Evolutionary conservation across 2,329 filamentous ascomycete species (phyloP).

Genomic region (Didymellaceae sp.): DNA sequence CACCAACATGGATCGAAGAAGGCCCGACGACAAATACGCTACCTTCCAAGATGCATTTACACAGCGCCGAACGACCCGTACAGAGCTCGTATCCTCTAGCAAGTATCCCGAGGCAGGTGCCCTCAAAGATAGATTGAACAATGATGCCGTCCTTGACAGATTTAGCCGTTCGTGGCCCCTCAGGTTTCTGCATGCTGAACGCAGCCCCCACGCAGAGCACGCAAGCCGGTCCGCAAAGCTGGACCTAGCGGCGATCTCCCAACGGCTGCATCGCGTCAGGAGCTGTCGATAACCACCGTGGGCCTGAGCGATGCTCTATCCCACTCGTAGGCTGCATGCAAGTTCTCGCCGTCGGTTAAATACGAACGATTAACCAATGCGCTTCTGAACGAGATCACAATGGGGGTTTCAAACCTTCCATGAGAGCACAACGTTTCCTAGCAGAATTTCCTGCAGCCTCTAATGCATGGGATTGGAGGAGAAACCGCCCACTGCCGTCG

Average conservation of each 20-base stretch:
- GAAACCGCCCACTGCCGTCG: slow-evolving; percentile 1
- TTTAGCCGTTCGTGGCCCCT: slow-evolving; percentile 5
- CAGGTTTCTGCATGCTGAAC: slow-evolving; percentile 13
- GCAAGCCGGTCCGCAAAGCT: slow-evolving; percentile 11
- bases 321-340: slow-evolving; percentile 4
- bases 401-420: not conserved
- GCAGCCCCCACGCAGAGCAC: slow-evolving; percentile 14
- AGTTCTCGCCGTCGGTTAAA: slow-evolving; percentile 6
- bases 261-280: slow-evolving; percentile 7
- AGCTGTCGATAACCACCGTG: not conserved
- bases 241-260: slow-evolving; percentile 14
- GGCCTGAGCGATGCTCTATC: not conserved
- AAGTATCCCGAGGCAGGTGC: slow-evolving; percentile 12
- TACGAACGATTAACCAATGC: not conserved
- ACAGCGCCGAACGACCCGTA: slow-evolving; percentile 1
- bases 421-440: slow-evolving; percentile 9
- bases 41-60: slow-evolving; percentile 7
- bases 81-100: not conserved
- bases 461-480: slow-evolving; percentile 17
- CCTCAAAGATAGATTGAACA: not conserved
- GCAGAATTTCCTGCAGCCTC: slow-evolving; percentile 1
- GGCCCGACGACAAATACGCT: slow-evolving; percentile 5
- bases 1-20: slow-evolving; percentile 1
- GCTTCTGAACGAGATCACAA: not conserved
- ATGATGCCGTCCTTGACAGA: not conserved